Percentiles rank a stretch among this genome's conserved stretches.
Conservation (phyloP, 2,329 filamentous ascomycete species). For the Xylariaceae sp. region DNA sequence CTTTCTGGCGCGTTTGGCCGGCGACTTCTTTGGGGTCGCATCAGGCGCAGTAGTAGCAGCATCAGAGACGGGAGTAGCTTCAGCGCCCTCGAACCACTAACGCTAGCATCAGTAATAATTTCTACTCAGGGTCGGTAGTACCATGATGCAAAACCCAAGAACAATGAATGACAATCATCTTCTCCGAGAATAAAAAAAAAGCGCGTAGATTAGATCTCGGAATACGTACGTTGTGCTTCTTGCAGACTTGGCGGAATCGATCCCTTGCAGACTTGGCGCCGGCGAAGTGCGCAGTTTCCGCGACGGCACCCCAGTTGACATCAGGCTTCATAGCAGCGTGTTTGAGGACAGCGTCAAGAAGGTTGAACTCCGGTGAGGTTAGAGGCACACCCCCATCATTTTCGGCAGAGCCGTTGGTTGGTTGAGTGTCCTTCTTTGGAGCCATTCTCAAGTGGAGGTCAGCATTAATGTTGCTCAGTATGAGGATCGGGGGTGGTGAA, state of each 20-base stretch:
- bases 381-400: background rate
- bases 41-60: background rate
- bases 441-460: background rate
- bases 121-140: background rate
- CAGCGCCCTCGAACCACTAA: background rate
- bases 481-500: no score
- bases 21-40: slow-evolving; percentile 3
- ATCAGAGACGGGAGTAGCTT: background rate
- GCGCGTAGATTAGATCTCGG: background rate
- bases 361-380: background rate
- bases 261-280: background rate
- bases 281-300: background rate
- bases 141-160: no score
- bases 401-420: background rate
- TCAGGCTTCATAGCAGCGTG: background rate
- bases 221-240: slow-evolving; percentile 2
- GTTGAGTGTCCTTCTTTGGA: background rate
- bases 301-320: background rate
- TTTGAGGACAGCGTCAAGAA: background rate
- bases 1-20: background rate
- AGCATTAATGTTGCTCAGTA: background rate
- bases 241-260: background rate
- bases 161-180: background rate
- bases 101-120: background rate
- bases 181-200: background rate